These are phyloP conservation scores for Colletotrichum sojae DNA, from an alignment of 2,329 filamentous ascomycete species.

Conservation along the genomic window DNA sequence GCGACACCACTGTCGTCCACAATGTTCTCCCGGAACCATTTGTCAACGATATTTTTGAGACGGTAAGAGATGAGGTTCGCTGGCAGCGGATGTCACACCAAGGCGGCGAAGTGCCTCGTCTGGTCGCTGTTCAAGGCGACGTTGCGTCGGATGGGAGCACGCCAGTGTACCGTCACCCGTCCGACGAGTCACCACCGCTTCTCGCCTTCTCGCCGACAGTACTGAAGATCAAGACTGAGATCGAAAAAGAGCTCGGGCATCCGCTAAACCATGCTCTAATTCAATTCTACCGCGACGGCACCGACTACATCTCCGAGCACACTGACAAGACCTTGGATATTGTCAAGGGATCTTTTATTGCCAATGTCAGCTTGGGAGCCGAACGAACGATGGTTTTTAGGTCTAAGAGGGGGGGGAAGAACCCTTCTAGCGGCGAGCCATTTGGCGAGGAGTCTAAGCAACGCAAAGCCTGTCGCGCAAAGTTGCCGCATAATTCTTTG, in stretches of 20 bases:
- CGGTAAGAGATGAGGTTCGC: conserved; percentile 79
- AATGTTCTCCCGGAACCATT: conserved; percentile 75
- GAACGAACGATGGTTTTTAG: conserved; percentile 91
- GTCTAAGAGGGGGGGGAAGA: conserved; percentile 76
- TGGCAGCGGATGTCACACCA: conserved; percentile 97
- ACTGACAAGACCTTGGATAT: conserved; percentile 98
- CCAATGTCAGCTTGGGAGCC: conserved; percentile 94
- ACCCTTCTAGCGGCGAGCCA: conserved; percentile 47
- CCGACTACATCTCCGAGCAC: conserved; percentile 95
- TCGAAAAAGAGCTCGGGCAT: conserved; percentile 83
- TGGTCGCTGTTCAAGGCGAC: conserved; percentile 90
- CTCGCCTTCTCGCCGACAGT: conserved; percentile 83
- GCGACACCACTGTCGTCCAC: conserved; percentile 82
- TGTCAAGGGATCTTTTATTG: conserved; percentile 82
- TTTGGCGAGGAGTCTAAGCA: conserved; percentile 46
- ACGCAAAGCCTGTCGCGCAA: conserved; percentile 76
- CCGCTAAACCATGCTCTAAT: conserved; percentile 92
- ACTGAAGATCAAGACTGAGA: conserved; percentile 73
- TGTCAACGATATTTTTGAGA: conserved; percentile 75
- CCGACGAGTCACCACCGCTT: conserved; percentile 87
- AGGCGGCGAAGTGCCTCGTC: conserved; percentile 89
- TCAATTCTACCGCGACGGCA: conserved; percentile 90
- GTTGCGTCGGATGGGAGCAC: conserved; percentile 78
- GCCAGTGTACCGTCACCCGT: conserved; percentile 95
- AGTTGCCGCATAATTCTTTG: conserved; percentile 89